Evolutionary conservation across 2,329 filamentous ascomycete genomes (phyloP), one percentile per base, ranked within the genome.

Genomic region (Chaetomium strumarium): DNA sequence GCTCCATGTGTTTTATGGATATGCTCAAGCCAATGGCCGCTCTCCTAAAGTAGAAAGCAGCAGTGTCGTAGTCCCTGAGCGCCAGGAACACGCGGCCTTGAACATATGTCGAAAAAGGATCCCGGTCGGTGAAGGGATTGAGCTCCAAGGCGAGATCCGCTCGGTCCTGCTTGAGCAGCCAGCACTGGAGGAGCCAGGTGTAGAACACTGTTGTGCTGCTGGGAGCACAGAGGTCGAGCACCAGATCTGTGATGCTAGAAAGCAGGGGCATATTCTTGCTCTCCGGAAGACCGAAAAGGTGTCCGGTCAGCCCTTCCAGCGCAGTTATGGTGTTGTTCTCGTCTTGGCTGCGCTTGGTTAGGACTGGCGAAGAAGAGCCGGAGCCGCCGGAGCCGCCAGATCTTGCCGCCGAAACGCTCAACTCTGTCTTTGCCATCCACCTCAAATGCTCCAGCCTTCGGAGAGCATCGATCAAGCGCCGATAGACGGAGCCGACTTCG

Each of bases 71-170:
- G 63, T 95, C 86, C 49, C 85, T 85, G 57, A 85, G 79, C 5
- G 84, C 82, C 33, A 97, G 74, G 59, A 82, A 79, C 45, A 95
- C 77, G 30, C 93, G 84, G 2, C 88, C 93, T 67, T 91, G 89
- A 5, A 97, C 79, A 65, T 99, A 99, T 60, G 76, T 87, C 73
- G 72, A 84, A 75, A 78, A 90, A 58, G 77, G 72, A 47, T 79
- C 78, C 47, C 77, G 74, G 17, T 74, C 72, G 56, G 76, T 75
- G 62, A 84, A 85, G 1, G 77, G 72, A 13, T 70, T 69, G 24
- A 85, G 74, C 56, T 83, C 77, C 30, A 77, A 61, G 13, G 83
- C 80, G 16, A 86, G 67, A 62, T 85, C 83, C 3, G 80, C 72
- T 52, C 82, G 73, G 49, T 80, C 77, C 53, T 76, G 72, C 60